Conservation (phyloP, 2,329 filamentous ascomycete genomes). For the Ophiostoma pallidulum region DNA sequence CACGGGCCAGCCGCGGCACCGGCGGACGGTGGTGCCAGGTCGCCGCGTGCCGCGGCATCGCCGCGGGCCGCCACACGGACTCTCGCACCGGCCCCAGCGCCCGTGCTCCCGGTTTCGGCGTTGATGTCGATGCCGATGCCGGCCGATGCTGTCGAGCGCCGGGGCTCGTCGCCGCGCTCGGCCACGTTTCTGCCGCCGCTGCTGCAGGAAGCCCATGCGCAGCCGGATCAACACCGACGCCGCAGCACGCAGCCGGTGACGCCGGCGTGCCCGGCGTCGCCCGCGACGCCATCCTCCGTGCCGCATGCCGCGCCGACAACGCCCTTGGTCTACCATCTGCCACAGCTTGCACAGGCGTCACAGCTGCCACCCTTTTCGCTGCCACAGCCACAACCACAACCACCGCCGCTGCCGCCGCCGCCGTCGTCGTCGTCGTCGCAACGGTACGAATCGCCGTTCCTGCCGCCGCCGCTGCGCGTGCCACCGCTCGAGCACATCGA, state of each 20-base stretch:
- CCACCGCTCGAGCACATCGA: conserved; percentile 18
- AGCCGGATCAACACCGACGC: background rate
- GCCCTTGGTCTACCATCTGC: background rate
- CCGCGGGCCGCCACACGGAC: background rate
- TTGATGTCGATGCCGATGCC: no score
- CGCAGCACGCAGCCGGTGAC: background rate
- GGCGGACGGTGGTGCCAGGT: no score
- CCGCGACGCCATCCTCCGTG: background rate
- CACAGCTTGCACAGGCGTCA: background rate
- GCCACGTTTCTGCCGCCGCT: background rate
- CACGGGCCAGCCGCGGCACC: no score
- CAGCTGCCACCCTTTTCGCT: background rate
- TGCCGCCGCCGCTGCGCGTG: background rate
- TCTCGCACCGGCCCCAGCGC: background rate
- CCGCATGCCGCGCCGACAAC: no score
- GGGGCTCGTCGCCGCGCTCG: background rate
- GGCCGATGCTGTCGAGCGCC: background rate
- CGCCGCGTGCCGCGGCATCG: background rate
- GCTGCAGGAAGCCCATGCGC: background rate
- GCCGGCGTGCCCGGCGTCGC: background rate
- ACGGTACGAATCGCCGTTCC: no score
- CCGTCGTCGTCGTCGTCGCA: background rate
- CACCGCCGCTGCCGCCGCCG: background rate
- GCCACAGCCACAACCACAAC: background rate
- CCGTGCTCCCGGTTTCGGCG: no score